Conservation (phyloP, 208 protist genomes). For the Willaertia magna region DNA sequence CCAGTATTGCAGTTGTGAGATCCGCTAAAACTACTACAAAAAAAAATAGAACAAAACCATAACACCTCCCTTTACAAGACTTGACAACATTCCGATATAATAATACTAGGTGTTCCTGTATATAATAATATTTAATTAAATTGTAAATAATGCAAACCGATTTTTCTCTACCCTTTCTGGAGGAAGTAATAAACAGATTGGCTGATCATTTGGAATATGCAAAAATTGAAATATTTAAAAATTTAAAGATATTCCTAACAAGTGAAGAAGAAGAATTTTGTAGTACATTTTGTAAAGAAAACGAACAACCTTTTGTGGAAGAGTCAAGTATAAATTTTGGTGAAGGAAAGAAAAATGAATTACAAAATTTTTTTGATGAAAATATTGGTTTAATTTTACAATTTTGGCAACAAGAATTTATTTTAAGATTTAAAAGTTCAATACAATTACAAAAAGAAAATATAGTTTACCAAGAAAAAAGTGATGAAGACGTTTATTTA, state of each 20-base stretch:
- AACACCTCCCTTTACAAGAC: too few relatives aligned
- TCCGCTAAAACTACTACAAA: too few relatives aligned
- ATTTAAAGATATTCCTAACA: background rate
- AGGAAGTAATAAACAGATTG: background rate
- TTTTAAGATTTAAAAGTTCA: background rate
- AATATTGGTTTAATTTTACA: background rate
- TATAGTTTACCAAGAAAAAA: background rate
- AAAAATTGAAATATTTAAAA: background rate
- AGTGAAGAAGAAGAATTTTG: background rate
- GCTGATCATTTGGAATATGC: background rate
- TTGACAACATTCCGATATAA: too few relatives aligned
- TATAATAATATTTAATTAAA: too few relatives aligned
- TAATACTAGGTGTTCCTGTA: too few relatives aligned
- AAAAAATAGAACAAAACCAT: too few relatives aligned
- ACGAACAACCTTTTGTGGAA: background rate
- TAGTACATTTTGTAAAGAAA: background rate
- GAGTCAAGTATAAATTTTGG: background rate
- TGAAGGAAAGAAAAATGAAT: background rate
- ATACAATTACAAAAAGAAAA: background rate
- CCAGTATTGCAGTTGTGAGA: too few relatives aligned
- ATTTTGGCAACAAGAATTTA: constrained; percentile 2
- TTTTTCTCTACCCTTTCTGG: too few relatives aligned
- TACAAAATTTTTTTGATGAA: background rate
- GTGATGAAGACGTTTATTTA: too few relatives aligned
- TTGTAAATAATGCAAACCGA: too few relatives aligned